Percentiles rank a stretch among this genome's conserved stretches.
phyloP scores from a whole-genome alignment of 163 green algal species.

The Scenedesmus sp. region DNA sequence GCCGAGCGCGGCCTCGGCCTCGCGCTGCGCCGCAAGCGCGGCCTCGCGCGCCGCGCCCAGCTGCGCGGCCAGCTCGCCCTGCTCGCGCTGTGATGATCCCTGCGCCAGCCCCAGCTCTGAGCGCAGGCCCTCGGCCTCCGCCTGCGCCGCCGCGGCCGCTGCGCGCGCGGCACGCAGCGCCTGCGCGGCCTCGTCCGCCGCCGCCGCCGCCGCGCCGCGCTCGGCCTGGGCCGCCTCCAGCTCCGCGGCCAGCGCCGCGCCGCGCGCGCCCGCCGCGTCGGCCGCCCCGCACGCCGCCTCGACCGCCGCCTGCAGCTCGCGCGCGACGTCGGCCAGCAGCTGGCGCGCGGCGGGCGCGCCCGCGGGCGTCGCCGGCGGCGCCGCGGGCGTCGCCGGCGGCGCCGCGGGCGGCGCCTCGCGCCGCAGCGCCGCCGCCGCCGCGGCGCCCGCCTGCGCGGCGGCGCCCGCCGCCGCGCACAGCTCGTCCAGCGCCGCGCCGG shows the following conservation, averaged over 20 bases:
- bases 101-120: constrained; percentile 24
- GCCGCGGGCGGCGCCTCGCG: too few species aligned
- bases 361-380: too few species aligned
- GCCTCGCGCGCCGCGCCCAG: constrained; percentile 8
- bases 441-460: too few species aligned
- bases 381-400: too few species aligned
- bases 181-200: neutral
- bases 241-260: too few species aligned
- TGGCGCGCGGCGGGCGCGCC: neutral
- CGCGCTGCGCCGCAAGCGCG: neutral
- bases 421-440: too few species aligned
- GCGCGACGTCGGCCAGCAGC: neutral
- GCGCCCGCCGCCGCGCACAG: too few species aligned
- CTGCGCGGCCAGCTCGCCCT: constrained; percentile 4
- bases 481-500: too few species aligned
- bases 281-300: too few species aligned
- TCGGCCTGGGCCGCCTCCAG: neutral
- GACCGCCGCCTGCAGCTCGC: constrained; percentile 12
- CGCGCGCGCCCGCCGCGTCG: too few species aligned
- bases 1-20: constrained; percentile 3
- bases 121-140: neutral
- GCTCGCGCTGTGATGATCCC: neutral
- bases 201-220: neutral
- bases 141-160: constrained; percentile 9
- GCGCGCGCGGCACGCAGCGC: neutral